phyloP scores from a whole-genome alignment of 2,329 filamentous ascomycete species.

The Colletotrichum lini region DNA sequence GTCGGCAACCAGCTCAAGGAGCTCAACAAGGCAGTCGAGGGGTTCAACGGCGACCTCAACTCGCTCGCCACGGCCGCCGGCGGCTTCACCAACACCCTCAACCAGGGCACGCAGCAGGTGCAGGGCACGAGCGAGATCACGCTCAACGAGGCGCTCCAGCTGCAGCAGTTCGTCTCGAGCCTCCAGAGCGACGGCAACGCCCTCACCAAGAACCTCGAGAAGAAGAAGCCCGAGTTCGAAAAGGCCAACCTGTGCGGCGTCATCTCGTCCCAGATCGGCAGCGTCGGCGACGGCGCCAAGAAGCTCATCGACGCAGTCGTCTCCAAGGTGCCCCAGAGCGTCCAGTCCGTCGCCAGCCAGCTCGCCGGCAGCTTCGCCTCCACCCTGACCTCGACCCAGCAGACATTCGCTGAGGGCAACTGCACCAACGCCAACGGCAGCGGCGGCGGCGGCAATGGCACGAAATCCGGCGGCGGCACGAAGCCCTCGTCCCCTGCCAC shows the following conservation, averaged over 20 bases:
- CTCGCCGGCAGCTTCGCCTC: conserved; percentile 47
- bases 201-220: conserved; percentile 47
- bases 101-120: conserved; percentile 40
- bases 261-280: conserved; percentile 45
- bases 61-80: conserved; percentile 44
- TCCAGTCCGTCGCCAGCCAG: conserved; percentile 47
- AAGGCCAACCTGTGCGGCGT: conserved; percentile 48
- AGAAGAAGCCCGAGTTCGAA: conserved; percentile 48
- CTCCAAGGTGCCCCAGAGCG: conserved; percentile 48
- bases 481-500: conserved; percentile 19
- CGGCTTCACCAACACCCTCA: conserved; percentile 43
- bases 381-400: conserved; percentile 45
- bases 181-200: conserved; percentile 47
- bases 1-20: conserved; percentile 43
- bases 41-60: conserved; percentile 45
- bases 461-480: neutral
- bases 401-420: conserved; percentile 48
- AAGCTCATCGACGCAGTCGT: conserved; percentile 50
- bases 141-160: conserved; percentile 42
- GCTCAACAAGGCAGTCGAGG: conserved; percentile 45
- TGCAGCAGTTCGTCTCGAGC: conserved; percentile 41
- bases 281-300: conserved; percentile 46
- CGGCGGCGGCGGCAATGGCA: conserved; percentile 26
- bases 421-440: conserved; percentile 48
- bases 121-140: conserved; percentile 40